Percentiles rank a stretch among this genome's conserved stretches.
Evolutionary conservation across 2,329 filamentous ascomycete species (phyloP).

Genomic region (Mariannaea elegans): DNA sequence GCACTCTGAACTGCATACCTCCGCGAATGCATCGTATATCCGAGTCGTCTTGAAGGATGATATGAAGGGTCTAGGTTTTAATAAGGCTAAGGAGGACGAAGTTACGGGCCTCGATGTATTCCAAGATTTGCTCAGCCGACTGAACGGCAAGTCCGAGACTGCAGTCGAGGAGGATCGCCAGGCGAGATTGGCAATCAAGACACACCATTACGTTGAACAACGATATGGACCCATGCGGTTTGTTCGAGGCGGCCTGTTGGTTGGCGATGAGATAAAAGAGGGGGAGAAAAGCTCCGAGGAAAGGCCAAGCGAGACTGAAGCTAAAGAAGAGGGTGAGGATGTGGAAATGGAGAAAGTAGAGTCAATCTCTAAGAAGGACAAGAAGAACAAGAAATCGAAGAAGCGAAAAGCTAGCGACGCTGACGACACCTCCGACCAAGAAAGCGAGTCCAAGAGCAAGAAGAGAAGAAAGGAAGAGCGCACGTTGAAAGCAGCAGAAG

Average conservation of each 20-base stretch:
- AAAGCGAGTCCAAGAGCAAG: constrained; percentile 48
- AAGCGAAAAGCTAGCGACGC: constrained; percentile 58
- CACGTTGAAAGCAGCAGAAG: constrained; percentile 44
- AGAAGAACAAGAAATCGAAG: constrained; percentile 58
- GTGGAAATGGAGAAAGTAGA: constrained; percentile 33
- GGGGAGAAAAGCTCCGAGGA: constrained; percentile 29
- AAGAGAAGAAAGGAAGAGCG: constrained; percentile 49
- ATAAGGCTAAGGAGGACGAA: constrained; percentile 76
- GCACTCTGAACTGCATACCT: constrained; percentile 79
- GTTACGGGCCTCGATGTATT: constrained; percentile 89
- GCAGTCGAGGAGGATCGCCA: constrained; percentile 75
- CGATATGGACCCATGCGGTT: constrained; percentile 87
- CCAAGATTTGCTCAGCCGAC: constrained; percentile 82
- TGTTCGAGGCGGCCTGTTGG: constrained; percentile 80
- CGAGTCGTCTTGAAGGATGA: constrained; percentile 89
- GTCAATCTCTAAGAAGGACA: constrained; percentile 39
- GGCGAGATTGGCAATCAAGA: constrained; percentile 73
- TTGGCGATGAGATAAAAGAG: constrained; percentile 64
- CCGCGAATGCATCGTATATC: constrained; percentile 85
- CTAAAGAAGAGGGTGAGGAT: constrained; percentile 27
- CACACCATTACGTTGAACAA: constrained; percentile 76
- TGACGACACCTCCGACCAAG: constrained; percentile 42
- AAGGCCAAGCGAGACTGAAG: constrained; percentile 16
- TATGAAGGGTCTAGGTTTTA: constrained; percentile 87
- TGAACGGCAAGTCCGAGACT: constrained; percentile 88